A percentile compares a stretch with the other conserved stretches of the same genome.
Evolutionary conservation across 2,329 filamentous ascomycete genomes (phyloP).

Genomic region (Diaporthe longicolla): DNA sequence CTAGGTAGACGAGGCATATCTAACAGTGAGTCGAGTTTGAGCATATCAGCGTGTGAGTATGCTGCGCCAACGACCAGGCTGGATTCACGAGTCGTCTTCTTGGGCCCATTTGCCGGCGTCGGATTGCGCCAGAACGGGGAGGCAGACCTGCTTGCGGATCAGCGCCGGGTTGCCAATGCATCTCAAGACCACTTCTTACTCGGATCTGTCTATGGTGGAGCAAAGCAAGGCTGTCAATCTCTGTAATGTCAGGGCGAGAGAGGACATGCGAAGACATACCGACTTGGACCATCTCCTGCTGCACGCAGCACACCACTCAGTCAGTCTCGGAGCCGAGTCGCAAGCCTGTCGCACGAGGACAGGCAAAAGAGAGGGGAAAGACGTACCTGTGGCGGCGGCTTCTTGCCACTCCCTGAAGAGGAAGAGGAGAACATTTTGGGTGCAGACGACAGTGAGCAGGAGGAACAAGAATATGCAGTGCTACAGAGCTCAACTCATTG

Average conservation of each 20-base stretch:
- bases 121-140: conserved; percentile 89
- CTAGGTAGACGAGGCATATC: conserved; percentile 47
- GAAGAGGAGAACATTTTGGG: conserved; percentile 75
- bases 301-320: conserved; percentile 42
- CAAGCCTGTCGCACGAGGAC: conserved; percentile 24
- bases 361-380: conserved; percentile 35
- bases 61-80: conserved; percentile 90
- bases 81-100: conserved; percentile 71
- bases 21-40: conserved; percentile 88
- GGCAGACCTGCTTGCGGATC: conserved; percentile 73
- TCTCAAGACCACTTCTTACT: conserved; percentile 63
- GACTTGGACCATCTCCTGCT: conserved; percentile 99
- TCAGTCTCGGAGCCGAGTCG: conserved; percentile 34
- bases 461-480: conserved; percentile 9
- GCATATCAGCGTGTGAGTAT: conserved; percentile 95
- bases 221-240: conserved; percentile 48
- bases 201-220: conserved; percentile 68
- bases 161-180: conserved; percentile 44
- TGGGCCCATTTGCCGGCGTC: conserved; percentile 55
- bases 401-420: conserved; percentile 77
- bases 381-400: conserved; percentile 78
- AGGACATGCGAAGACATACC: conserved; percentile 70
- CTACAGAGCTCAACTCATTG: conserved; percentile 38
- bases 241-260: conserved; percentile 43
- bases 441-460: conserved; percentile 19